These are phyloP conservation scores for Blastobotrys capitulatus DNA, from an alignment of 1,139 yeast species.

Conservation along the genomic window DNA sequence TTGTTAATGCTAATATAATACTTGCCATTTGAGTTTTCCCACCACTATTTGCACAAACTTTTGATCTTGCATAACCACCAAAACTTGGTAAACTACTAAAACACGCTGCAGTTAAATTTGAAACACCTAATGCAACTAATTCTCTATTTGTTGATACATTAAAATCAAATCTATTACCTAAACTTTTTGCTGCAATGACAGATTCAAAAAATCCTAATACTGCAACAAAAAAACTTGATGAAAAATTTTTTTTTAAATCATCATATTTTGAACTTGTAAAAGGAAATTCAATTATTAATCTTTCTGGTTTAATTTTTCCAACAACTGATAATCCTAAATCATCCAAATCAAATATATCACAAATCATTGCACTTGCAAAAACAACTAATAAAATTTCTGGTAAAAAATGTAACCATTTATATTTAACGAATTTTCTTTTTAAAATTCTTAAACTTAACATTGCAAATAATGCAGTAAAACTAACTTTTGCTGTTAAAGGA, in stretches of 20 bases:
- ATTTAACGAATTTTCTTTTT: conserved; percentile 19
- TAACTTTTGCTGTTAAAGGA: conserved; percentile 30
- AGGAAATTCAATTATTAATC: conserved; percentile 45
- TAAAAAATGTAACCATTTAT: conserved; percentile 41
- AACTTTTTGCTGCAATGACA: conserved; percentile 77
- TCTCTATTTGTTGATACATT: conserved; percentile 45
- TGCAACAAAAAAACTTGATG: conserved; percentile 60
- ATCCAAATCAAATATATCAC: conserved; percentile 51
- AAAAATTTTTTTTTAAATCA: conserved; percentile 35
- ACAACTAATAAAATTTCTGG: conserved; percentile 86
- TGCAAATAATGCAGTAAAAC: conserved; percentile 30
- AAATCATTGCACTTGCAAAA: conserved; percentile 53
- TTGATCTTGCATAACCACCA: conserved; percentile 95
- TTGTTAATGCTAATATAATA: conserved; percentile 67
- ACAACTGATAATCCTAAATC: conserved; percentile 57
- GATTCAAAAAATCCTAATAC: conserved; percentile 90
- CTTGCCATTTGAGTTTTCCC: conserved; percentile 86
- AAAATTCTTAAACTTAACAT: conserved; percentile 29
- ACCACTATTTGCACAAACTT: conserved; percentile 78
- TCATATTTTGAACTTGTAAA: conserved; percentile 35
- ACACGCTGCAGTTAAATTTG: conserved; percentile 59
- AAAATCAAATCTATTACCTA: conserved; percentile 32
- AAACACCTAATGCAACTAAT: conserved; percentile 71
- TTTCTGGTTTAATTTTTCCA: conserved; percentile 55
- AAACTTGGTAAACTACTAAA: conserved; percentile 87